Conservation (phyloP, 306 rosid genomes). For the Cucumis cinereus region DNA sequence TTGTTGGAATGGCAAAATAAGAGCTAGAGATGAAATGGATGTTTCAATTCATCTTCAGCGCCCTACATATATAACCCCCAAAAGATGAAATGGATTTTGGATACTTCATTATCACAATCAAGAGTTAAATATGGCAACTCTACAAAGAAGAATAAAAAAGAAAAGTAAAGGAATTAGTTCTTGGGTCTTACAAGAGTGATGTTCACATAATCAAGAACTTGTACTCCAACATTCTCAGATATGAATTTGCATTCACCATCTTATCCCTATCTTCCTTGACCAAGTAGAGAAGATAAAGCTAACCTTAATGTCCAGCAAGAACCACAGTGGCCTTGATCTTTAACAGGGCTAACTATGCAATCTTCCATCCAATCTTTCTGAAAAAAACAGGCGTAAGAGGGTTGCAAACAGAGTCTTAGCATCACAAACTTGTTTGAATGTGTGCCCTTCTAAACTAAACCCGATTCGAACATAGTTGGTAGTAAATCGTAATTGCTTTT, state of each 20-base stretch:
- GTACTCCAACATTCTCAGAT: constrained; percentile 49
- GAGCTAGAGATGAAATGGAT: background rate
- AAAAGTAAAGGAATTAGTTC: background rate
- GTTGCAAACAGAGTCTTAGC: background rate
- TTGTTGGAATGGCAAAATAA: background rate
- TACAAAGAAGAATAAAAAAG: background rate
- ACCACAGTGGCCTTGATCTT: constrained; percentile 70
- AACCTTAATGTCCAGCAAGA: constrained; percentile 70
- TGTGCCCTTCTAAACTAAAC: background rate
- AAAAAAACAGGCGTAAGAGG: background rate
- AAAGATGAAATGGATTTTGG: background rate
- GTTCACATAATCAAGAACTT: constrained; percentile 54
- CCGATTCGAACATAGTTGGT: background rate
- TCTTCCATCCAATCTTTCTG: constrained; percentile 94
- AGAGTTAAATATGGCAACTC: background rate
- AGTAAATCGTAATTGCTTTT: background rate
- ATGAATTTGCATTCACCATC: constrained; percentile 52
- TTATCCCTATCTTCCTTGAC: background rate
- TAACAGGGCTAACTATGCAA: constrained; percentile 65
- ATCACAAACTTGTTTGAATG: background rate
- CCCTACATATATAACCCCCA: constrained; percentile 34
- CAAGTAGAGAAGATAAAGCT: background rate
- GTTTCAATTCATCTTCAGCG: constrained; percentile 81
- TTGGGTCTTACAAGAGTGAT: constrained; percentile 52
- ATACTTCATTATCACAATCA: background rate